Evolutionary conservation across 306 rosid species (phyloP).

Genomic region (Prosopis cineraria): DNA sequence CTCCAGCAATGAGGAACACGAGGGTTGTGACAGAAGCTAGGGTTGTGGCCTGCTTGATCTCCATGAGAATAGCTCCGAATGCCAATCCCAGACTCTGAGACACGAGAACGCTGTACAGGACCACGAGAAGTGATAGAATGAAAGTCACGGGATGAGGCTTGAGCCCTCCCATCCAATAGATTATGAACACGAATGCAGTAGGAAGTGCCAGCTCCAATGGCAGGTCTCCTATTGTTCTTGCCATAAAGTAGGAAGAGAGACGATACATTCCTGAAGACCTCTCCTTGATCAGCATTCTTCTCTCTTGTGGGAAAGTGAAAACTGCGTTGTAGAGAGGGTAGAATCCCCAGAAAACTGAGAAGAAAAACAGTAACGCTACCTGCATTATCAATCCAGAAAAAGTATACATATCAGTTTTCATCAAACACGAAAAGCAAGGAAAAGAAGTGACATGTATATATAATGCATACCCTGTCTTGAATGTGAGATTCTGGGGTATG

Average conservation of each 20-base stretch:
- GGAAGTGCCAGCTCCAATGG: constrained; percentile 88
- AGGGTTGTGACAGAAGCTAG: constrained; percentile 82
- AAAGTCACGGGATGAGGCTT: constrained; percentile 68
- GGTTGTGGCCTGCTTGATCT: constrained; percentile 78
- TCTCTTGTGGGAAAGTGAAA: constrained; percentile 86
- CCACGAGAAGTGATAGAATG: constrained; percentile 63
- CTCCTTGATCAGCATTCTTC: constrained; percentile 78
- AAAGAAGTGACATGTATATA: background rate
- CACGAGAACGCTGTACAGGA: constrained; percentile 80
- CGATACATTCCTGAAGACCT: constrained; percentile 82
- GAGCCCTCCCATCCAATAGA: constrained; percentile 90
- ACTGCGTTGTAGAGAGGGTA: constrained; percentile 90
- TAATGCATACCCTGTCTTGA: constrained; percentile 49
- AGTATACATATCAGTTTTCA: no score
- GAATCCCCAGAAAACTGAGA: constrained; percentile 95
- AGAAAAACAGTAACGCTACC: constrained; percentile 82
- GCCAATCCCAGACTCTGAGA: constrained; percentile 86
- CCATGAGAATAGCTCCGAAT: constrained; percentile 84
- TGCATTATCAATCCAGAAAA: constrained; percentile 26
- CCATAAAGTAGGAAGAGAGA: constrained; percentile 77
- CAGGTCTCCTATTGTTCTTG: constrained; percentile 76
- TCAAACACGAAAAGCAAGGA: no score
- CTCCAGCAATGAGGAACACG: constrained; percentile 86
- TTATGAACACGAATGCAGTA: constrained; percentile 68
- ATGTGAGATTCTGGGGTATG: constrained; percentile 75